Conservation (phyloP, 1,139 yeast species). For the Suhomyces choctaworum region DNA sequence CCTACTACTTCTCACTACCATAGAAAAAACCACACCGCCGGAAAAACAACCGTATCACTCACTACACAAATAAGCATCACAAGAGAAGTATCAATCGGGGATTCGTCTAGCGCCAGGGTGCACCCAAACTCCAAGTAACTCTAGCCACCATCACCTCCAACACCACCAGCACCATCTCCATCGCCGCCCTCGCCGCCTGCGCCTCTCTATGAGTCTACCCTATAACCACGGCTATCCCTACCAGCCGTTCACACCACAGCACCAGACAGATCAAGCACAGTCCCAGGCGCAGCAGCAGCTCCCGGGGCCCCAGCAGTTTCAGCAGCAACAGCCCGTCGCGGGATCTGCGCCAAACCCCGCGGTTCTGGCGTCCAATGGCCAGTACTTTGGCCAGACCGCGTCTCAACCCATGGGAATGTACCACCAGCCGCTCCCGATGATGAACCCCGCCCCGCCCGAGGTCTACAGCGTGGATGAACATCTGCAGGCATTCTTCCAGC, state of each 20-base stretch:
- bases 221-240: slow-evolving; percentile 15
- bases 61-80: background rate
- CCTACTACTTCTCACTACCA: background rate
- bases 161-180: background rate
- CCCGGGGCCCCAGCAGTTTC: slow-evolving; percentile 4
- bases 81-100: no score
- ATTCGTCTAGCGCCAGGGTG: no score
- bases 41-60: background rate
- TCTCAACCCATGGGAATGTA: slow-evolving; percentile 3
- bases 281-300: slow-evolving; percentile 5
- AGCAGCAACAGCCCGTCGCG: background rate
- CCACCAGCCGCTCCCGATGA: slow-evolving; percentile 1
- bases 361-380: slow-evolving; percentile 2
- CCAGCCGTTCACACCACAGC: slow-evolving; percentile 10
- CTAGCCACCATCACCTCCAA: no score
- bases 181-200: background rate
- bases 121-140: no score
- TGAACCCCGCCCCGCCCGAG: slow-evolving; percentile 3
- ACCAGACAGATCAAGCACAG: slow-evolving; percentile 10
- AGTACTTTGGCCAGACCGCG: slow-evolving; percentile 1
- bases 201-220: slow-evolving; percentile 14
- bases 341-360: background rate
- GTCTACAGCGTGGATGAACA: slow-evolving; percentile 8
- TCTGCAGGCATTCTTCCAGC: slow-evolving; percentile 10
- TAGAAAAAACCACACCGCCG: background rate